Percentiles rank a stretch among this genome's conserved stretches.
These are phyloP conservation scores for Penicillium ucsense DNA, from an alignment of 495 filamentous ascomycete genomes.

Conservation along the genomic window DNA sequence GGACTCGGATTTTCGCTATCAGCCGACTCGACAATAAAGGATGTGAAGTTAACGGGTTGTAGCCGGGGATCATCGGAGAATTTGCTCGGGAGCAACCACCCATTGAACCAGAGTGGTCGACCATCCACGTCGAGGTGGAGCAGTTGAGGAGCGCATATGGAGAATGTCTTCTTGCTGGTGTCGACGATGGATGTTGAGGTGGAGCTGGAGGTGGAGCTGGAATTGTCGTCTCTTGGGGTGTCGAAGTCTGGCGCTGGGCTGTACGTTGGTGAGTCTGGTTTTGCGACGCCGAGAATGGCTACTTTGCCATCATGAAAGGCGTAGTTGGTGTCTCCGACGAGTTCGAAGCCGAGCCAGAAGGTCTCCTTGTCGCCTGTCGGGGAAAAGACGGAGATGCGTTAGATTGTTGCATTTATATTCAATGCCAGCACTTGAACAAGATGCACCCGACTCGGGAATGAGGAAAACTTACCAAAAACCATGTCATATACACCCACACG, in stretches of 20 bases:
- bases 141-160: constrained; percentile 18
- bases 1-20: background rate
- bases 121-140: constrained; percentile 15
- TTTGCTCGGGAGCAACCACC: constrained; percentile 19
- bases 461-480: constrained; percentile 14
- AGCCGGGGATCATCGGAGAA: constrained; percentile 2
- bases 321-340: constrained; percentile 14
- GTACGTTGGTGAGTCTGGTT: background rate
- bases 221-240: background rate
- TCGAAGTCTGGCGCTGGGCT: background rate
- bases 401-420: too few species aligned
- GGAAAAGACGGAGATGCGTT: background rate
- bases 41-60: background rate
- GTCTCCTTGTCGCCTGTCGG: constrained; percentile 19
- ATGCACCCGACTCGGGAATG: too few species aligned
- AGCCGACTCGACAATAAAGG: background rate
- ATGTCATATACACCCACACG: constrained; percentile 16
- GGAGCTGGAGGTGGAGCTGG: too few species aligned
- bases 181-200: background rate
- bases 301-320: constrained; percentile 16
- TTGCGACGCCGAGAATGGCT: background rate
- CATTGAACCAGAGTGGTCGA: constrained; percentile 24
- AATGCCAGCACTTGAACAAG: too few species aligned
- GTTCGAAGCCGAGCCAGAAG: constrained; percentile 20
- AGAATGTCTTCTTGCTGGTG: background rate